Evolutionary conservation across 345 rosid species (phyloP).

Genomic region (Populus nigra): DNA sequence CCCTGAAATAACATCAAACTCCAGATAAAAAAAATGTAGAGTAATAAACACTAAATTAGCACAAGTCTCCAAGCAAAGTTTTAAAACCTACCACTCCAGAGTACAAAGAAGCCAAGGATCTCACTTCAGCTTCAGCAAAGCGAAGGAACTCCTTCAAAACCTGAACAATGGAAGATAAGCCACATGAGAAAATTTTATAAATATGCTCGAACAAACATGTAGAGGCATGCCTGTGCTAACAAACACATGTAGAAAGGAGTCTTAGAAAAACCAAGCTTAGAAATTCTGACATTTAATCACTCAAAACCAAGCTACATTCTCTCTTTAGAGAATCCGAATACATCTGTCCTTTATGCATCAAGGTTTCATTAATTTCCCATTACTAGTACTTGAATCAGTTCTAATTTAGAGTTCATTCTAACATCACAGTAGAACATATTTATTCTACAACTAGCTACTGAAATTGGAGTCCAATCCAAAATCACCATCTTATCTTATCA

Average conservation of each 20-base stretch:
- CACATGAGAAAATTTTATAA: neutral
- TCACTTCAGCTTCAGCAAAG: constrained; percentile 81
- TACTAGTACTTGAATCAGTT: neutral
- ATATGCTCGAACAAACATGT: neutral
- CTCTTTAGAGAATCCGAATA: neutral
- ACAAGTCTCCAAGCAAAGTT: neutral
- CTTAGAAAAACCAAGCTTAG: neutral
- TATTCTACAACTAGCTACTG: neutral
- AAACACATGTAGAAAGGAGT: neutral
- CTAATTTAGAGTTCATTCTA: neutral
- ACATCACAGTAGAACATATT: neutral
- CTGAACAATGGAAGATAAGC: constrained; percentile 33
- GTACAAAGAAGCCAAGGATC: constrained; percentile 73
- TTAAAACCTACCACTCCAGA: constrained; percentile 70
- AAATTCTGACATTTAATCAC: neutral
- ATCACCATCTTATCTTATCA: neutral
- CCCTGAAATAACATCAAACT: constrained; percentile 47
- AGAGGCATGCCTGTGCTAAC: neutral
- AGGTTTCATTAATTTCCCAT: neutral
- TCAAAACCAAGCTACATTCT: neutral
- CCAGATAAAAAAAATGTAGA: neutral
- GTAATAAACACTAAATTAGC: constrained; percentile 6
- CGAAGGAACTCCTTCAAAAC: constrained; percentile 68
- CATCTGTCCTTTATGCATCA: neutral
- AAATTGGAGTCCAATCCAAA: neutral